These are phyloP conservation scores for Lepidium aucheri DNA, from an alignment of 345 rosid genomes.

Conservation along the genomic window DNA sequence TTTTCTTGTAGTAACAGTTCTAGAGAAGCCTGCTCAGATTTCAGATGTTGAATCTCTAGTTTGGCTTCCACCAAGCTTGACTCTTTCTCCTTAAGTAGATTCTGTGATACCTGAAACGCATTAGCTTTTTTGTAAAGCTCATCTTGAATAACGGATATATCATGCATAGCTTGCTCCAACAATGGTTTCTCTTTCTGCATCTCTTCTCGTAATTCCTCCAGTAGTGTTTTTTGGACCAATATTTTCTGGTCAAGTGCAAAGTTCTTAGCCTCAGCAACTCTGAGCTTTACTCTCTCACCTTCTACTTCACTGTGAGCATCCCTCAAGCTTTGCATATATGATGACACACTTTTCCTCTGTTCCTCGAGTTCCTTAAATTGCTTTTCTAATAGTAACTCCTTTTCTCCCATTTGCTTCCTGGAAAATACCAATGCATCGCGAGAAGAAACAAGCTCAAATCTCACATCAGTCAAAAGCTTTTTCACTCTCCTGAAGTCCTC, in stretches of 20 bases:
- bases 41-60: slow-evolving; percentile 73
- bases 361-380: slow-evolving; percentile 57
- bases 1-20: slow-evolving; percentile 51
- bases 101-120: slow-evolving; percentile 45
- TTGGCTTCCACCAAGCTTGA: slow-evolving; percentile 69
- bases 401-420: slow-evolving; percentile 55
- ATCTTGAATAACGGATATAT: slow-evolving; percentile 36
- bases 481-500: slow-evolving; percentile 62
- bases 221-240: slow-evolving; percentile 37
- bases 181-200: slow-evolving; percentile 45
- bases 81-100: slow-evolving; percentile 54
- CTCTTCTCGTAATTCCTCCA: slow-evolving; percentile 44
- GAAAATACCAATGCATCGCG: slow-evolving; percentile 61
- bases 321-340: slow-evolving; percentile 57
- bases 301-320: slow-evolving; percentile 66
- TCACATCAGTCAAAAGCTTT: slow-evolving; percentile 60
- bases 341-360: slow-evolving; percentile 44
- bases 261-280: slow-evolving; percentile 58
- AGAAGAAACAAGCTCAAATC: slow-evolving; percentile 62
- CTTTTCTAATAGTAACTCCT: slow-evolving; percentile 38
- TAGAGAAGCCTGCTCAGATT: slow-evolving; percentile 65
- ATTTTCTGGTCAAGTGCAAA: slow-evolving; percentile 54
- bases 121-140: slow-evolving; percentile 44
- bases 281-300: slow-evolving; percentile 59
- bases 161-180: slow-evolving; percentile 49